Evolutionary conservation across 1,284 basidiomycete genomes (phyloP).

Genomic region (Sporisorium graminicola): DNA sequence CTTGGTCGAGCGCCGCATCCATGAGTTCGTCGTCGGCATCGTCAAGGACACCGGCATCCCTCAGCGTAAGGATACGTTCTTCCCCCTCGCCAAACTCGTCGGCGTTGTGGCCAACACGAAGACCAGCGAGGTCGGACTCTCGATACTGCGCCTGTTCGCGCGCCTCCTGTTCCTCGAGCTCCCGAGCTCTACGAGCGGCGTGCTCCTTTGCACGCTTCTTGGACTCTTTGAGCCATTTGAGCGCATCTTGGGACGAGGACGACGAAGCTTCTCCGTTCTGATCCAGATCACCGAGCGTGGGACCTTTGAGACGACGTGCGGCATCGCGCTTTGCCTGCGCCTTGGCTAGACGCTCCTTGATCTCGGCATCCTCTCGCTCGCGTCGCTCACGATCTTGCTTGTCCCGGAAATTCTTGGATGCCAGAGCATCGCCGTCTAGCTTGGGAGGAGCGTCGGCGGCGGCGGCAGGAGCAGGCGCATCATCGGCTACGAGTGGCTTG

Average conservation of each 20-base stretch:
- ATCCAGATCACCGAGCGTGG: slow-evolving; percentile 81
- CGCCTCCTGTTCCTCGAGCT: slow-evolving; percentile 78
- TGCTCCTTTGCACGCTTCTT: slow-evolving; percentile 88
- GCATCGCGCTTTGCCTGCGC: slow-evolving; percentile 88
- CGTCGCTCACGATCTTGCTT: slow-evolving; percentile 79
- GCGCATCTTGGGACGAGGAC: slow-evolving; percentile 72
- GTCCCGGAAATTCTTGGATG: slow-evolving; percentile 54
- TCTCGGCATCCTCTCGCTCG: slow-evolving; percentile 78
- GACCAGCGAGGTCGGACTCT: slow-evolving; percentile 81
- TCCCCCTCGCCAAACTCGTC: slow-evolving; percentile 84
- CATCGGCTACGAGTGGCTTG: slow-evolving; percentile 82
- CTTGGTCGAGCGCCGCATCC: slow-evolving; percentile 91
- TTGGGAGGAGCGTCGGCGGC: slow-evolving; percentile 48
- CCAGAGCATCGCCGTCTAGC: slow-evolving; percentile 70
- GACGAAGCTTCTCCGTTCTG: slow-evolving; percentile 57
- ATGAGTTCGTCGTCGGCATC: slow-evolving; percentile 97
- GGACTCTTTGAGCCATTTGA: slow-evolving; percentile 88
- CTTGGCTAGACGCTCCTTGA: slow-evolving; percentile 69
- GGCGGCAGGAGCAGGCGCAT: slow-evolving; percentile 53
- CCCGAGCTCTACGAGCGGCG: slow-evolving; percentile 82
- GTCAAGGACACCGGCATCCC: slow-evolving; percentile 93
- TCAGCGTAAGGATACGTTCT: slow-evolving; percentile 92
- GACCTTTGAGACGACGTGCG: slow-evolving; percentile 86
- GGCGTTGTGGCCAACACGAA: slow-evolving; percentile 96
- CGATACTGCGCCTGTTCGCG: slow-evolving; percentile 78